Conservation (phyloP, 2,329 filamentous ascomycete genomes). For the Fonsecaea multimorphosa region DNA sequence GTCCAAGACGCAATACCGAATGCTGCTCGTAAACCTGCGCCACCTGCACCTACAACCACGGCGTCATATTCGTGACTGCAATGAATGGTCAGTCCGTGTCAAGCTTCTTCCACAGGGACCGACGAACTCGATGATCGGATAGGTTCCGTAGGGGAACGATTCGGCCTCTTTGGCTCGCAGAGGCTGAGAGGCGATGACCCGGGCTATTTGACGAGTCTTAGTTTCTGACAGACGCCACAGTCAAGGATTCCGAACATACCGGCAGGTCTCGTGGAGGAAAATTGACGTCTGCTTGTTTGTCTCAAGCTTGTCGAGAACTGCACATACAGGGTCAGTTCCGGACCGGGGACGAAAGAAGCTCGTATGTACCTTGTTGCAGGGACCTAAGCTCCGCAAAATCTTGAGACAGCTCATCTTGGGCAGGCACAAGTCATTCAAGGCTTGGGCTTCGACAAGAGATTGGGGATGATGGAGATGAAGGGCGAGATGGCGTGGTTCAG, state of each 20-base stretch:
- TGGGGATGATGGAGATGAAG: conserved; percentile 1
- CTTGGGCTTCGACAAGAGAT: conserved; percentile 4
- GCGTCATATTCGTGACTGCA: conserved; percentile 91
- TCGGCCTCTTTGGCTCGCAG: conserved; percentile 93
- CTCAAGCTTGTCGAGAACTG: conserved; percentile 70
- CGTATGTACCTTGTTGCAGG: conserved; percentile 54
- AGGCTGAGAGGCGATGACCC: conserved; percentile 83
- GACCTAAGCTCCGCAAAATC: conserved; percentile 58
- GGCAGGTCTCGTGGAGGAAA: conserved; percentile 83
- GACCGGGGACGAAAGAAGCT: conserved; percentile 22
- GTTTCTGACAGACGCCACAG: background rate
- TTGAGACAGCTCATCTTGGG: conserved; percentile 56
- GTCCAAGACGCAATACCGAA: conserved; percentile 48
- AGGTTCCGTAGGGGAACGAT: conserved; percentile 84
- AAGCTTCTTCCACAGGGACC: background rate
- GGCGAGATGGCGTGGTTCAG: conserved; percentile 6
- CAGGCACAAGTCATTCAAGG: conserved; percentile 21
- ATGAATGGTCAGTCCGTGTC: conserved; percentile 6
- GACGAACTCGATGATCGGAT: conserved; percentile 82
- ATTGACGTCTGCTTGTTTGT: conserved; percentile 70
- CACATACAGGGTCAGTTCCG: conserved; percentile 31
- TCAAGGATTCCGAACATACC: conserved; percentile 59
- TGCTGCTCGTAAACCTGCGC: conserved; percentile 67
- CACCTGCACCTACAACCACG: conserved; percentile 74
- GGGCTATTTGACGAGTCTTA: conserved; percentile 60